These are phyloP conservation scores for Taphrina wiesneri DNA, from an alignment of 1,139 yeast species.

Conservation along the genomic window DNA sequence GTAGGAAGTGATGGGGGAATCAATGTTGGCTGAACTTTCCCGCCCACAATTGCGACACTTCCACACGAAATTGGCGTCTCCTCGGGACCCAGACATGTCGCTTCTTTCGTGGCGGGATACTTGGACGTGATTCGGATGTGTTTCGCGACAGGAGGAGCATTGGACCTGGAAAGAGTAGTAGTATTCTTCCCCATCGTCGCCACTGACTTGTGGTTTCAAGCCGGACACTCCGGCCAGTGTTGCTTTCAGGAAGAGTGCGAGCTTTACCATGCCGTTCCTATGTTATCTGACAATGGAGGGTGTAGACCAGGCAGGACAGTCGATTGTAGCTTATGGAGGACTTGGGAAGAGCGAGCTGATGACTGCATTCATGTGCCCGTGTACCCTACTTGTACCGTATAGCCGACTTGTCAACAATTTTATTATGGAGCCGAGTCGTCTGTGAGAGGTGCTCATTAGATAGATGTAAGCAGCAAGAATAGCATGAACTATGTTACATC, in stretches of 20 bases:
- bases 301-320: too few species aligned
- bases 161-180: constrained; percentile 40
- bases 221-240: constrained; percentile 64
- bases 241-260: constrained; percentile 58
- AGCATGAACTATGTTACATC: too few species aligned
- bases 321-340: too few species aligned
- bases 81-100: constrained; percentile 70
- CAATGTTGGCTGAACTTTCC: constrained; percentile 49
- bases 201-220: constrained; percentile 64
- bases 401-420: too few species aligned
- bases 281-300: too few species aligned
- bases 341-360: too few species aligned
- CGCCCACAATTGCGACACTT: constrained; percentile 69
- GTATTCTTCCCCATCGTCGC: constrained; percentile 43
- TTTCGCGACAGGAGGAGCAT: constrained; percentile 79
- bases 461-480: too few species aligned
- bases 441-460: too few species aligned
- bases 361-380: too few species aligned
- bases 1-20: constrained; percentile 43
- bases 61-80: constrained; percentile 81
- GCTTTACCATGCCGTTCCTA: constrained; percentile 33
- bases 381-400: too few species aligned
- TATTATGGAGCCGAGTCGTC: too few species aligned
- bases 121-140: constrained; percentile 70
- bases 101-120: constrained; percentile 50